Evolutionary conservation across 306 rosid genomes (phyloP).

Genomic region (Sophora flavescens): DNA sequence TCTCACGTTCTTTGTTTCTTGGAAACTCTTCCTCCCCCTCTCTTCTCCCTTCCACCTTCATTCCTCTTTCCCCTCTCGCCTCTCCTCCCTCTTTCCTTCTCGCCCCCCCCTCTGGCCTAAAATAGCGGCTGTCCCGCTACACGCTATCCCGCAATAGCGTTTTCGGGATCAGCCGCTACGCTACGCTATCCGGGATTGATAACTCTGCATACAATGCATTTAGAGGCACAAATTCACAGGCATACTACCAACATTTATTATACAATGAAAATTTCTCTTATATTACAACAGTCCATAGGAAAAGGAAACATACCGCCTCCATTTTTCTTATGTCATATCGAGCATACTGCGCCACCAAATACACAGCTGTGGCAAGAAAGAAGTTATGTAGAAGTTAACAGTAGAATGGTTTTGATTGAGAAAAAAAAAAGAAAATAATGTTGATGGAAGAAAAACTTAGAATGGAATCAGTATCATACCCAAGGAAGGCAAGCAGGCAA

Average conservation of each 20-base stretch:
- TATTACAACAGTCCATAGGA: conserved; percentile 14
- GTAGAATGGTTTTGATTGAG: background rate
- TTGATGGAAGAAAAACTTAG: conserved; percentile 23
- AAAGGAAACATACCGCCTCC: conserved; percentile 67
- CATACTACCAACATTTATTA: background rate
- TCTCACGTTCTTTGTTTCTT: too few relatives aligned
- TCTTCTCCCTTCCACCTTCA: too few relatives aligned
- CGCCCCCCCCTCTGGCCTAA: too few relatives aligned
- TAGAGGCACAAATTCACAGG: conserved; percentile 25
- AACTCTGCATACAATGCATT: conserved; percentile 9
- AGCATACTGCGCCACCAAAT: conserved; percentile 92
- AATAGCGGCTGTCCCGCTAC: too few relatives aligned
- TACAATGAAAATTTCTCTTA: background rate
- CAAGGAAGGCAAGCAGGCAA: conserved; percentile 88
- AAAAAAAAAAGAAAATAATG: background rate
- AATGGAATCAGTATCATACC: conserved; percentile 53
- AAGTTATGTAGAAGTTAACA: conserved; percentile 38
- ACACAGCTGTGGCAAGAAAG: conserved; percentile 70
- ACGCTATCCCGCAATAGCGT: too few relatives aligned
- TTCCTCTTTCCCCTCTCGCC: too few relatives aligned
- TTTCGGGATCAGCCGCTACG: too few relatives aligned
- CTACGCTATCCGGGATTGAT: too few relatives aligned
- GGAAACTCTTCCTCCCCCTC: too few relatives aligned
- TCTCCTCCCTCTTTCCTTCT: too few relatives aligned
- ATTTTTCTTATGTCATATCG: conserved; percentile 79